phyloP scores from a whole-genome alignment of 257 asterid genomes.

The Solanum rostratum region DNA sequence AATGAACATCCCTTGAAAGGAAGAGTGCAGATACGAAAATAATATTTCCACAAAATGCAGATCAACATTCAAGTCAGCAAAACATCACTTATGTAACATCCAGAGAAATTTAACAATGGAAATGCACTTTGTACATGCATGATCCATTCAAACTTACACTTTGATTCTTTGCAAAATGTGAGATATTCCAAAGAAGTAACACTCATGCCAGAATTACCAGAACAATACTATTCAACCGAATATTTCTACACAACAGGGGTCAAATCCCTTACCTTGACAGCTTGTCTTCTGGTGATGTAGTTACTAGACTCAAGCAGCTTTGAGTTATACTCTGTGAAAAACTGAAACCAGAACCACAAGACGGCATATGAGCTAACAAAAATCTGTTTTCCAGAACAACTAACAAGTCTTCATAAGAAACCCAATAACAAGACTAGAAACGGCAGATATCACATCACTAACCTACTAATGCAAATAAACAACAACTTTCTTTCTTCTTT shows the following conservation, averaged over 20 bases:
- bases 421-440: neutral
- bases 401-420: neutral
- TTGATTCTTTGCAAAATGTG: neutral
- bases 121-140: neutral
- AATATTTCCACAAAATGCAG: neutral
- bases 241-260: neutral
- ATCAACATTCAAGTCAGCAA: neutral
- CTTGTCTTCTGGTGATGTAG: conserved; percentile 89
- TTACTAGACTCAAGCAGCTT: conserved; percentile 73
- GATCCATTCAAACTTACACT: neutral
- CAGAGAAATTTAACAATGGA: neutral
- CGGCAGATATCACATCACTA: neutral
- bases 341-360: conserved; percentile 28
- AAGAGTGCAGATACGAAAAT: neutral
- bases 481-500: neutral
- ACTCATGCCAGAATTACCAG: conserved; percentile 1
- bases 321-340: conserved; percentile 76
- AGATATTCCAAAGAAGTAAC: neutral
- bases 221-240: neutral
- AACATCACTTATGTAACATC: neutral
- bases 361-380: neutral
- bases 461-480: neutral
- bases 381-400: neutral
- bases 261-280: conserved; percentile 51
- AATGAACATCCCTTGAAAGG: neutral